Evolutionary conservation across 2,329 filamentous ascomycete genomes (phyloP), one percentile per base, ranked within the genome.

Genomic region (Nemania diffusa): DNA sequence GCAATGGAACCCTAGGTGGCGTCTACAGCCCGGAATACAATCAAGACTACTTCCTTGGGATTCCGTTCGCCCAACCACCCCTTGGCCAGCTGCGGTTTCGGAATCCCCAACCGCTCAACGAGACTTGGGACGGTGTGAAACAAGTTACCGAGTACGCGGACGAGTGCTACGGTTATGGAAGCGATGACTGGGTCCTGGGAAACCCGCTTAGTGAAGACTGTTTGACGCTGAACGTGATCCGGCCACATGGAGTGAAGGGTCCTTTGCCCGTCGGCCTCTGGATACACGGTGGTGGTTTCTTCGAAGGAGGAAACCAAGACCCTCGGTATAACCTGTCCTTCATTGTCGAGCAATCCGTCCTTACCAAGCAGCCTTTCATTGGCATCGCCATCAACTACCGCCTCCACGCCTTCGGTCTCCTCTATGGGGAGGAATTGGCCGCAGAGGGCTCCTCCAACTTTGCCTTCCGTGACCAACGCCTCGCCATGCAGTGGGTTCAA

Each of bases 21-120:
- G 40, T 44, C 40, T 44, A 44, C 40, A 44, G 40, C 40, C 40
- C 40, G 40, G 40, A 44, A 44, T 44, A 44, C 46, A 13, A 50
- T 27, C 46, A 50, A 50, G 40, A 75, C 42, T 40, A 20, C 17
- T 60, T 60, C 46, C 32, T 48, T 6, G 57, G 57, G 17, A 37
- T 60, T 22, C 57, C 57, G 26, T 60, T 32, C n/a, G 57, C 57
- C 13, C 42, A 37, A 15, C 57, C 57, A 60, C 57, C 57, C 26
- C n/a, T 51, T 26, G 57, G 57, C 11, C 22, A 32, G 5, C 44
- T 60, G 17, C 57, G 57, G 13, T 60, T 60, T 26, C 57, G 57
- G 15, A n/a, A 44, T n/a, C 44, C 44, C 15, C 24, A 50, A 3
- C 22, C 57, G 5, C 27, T 60, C 6, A 40, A 34, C 22, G 46